A percentile compares a stretch with the other conserved stretches of the same genome.
Evolutionary conservation across 306 rosid genomes (phyloP).

Genomic region (Cercis canadensis): DNA sequence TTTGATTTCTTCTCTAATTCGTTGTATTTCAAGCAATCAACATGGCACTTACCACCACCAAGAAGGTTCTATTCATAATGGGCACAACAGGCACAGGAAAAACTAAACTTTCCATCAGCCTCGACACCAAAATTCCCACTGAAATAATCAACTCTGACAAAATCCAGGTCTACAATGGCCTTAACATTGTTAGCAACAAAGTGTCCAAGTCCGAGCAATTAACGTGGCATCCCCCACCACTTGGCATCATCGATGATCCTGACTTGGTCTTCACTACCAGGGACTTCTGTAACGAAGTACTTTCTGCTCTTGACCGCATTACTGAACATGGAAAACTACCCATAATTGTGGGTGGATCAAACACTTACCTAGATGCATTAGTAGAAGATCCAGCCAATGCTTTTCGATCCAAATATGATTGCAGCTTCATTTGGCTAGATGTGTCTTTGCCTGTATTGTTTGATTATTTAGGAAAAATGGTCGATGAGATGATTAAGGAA

Average conservation of each 20-base stretch:
- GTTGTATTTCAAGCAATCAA: too few species aligned
- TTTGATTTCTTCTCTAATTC: too few species aligned
- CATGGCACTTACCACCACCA: slow-evolving; percentile 21
- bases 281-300: slow-evolving; percentile 41
- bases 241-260: slow-evolving; percentile 39
- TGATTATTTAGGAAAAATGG: slow-evolving; percentile 21
- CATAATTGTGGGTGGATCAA: slow-evolving; percentile 62
- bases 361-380: slow-evolving; percentile 30
- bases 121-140: slow-evolving; percentile 50
- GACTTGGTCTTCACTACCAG: slow-evolving; percentile 13
- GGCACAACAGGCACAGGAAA: slow-evolving; percentile 90
- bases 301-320: slow-evolving; percentile 29
- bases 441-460: slow-evolving; percentile 25
- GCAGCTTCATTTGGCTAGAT: slow-evolving; percentile 38
- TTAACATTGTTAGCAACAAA: slow-evolving; percentile 70
- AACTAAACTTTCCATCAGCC: slow-evolving; percentile 68
- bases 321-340: slow-evolving; percentile 44
- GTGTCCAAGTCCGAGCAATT: slow-evolving; percentile 64
- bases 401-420: slow-evolving; percentile 39
- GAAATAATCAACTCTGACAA: slow-evolving; percentile 83
- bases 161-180: slow-evolving; percentile 73
- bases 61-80: slow-evolving; percentile 67
- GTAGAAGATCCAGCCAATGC: slow-evolving; percentile 6
- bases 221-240: slow-evolving; percentile 77
- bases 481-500: slow-evolving; percentile 35